Evolutionary conservation across 257 asterid species (phyloP).

Genomic region (Gentiana macrophylla): DNA sequence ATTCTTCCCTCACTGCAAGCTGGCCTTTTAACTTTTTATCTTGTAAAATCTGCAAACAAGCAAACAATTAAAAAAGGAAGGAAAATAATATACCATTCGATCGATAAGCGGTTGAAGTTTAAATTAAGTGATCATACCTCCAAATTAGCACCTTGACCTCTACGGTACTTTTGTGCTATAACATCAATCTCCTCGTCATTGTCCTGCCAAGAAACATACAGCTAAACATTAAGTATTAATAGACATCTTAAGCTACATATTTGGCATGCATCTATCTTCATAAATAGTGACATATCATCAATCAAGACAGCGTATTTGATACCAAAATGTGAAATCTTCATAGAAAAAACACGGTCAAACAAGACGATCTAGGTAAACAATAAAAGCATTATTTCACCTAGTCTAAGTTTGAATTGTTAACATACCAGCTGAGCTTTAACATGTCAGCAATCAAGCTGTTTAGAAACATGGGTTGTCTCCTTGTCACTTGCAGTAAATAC

Average conservation of each 20-base stretch:
- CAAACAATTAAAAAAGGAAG: constrained; percentile 1
- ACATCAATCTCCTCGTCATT: constrained; percentile 46
- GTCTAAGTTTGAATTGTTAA: too few relatives aligned
- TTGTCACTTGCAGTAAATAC: too few relatives aligned
- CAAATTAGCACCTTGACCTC: constrained; percentile 69
- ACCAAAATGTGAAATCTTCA: neutral
- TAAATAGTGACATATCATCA: neutral
- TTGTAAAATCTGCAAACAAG: constrained; percentile 17
- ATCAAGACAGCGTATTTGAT: neutral
- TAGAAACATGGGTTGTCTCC: too few relatives aligned
- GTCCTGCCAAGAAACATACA: constrained; percentile 25
- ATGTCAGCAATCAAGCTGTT: too few relatives aligned
- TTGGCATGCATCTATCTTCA: too few relatives aligned
- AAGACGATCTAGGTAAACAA: too few relatives aligned
- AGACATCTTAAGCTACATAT: too few relatives aligned
- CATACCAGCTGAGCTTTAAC: too few relatives aligned
- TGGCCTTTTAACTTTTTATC: constrained; percentile 91
- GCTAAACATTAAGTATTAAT: too few relatives aligned
- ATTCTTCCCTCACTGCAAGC: constrained; percentile 58
- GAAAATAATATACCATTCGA: neutral
- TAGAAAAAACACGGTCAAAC: too few relatives aligned
- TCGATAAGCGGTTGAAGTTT: too few relatives aligned
- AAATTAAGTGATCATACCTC: constrained; percentile 27
- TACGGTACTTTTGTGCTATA: constrained; percentile 51
- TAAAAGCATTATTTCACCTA: too few relatives aligned